phyloP scores from a whole-genome alignment of 2,329 filamentous ascomycete species.

The Hymenotorrendiella dingleyae region DNA sequence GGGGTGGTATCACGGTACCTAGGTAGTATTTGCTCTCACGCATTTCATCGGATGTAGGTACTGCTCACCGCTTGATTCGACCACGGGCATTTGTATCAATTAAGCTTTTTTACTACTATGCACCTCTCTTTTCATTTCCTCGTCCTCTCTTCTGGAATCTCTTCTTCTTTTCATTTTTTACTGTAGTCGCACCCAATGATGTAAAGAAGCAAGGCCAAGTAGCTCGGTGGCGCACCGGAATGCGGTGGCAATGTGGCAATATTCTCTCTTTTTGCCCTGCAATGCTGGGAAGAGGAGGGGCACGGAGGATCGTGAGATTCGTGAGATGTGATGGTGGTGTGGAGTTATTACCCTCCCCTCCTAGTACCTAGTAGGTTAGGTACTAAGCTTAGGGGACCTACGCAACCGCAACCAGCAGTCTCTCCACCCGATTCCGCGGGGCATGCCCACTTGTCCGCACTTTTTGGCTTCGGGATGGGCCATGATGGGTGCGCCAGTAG shows the following conservation, averaged over 20 bases:
- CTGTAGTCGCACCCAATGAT: background rate
- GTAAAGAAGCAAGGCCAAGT: background rate
- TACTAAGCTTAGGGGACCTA: too few relatives aligned
- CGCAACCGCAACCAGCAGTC: too few relatives aligned
- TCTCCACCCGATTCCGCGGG: too few relatives aligned
- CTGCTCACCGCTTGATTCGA: slow-evolving; percentile 2
- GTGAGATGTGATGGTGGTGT: slow-evolving; percentile 5
- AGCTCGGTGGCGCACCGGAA: background rate
- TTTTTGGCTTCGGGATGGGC: too few relatives aligned
- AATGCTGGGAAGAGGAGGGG: background rate
- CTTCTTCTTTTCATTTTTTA: background rate
- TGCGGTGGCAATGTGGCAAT: too few relatives aligned
- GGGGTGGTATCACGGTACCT: too few relatives aligned
- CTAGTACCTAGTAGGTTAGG: background rate
- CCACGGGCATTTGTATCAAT: background rate
- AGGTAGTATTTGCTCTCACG: too few relatives aligned
- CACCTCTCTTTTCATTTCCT: background rate
- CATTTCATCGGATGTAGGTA: too few relatives aligned
- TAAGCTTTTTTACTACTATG: background rate
- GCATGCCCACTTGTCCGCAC: too few relatives aligned
- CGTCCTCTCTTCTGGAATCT: background rate
- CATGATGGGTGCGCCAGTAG: too few relatives aligned
- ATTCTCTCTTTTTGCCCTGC: too few relatives aligned
- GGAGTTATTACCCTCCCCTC: background rate
- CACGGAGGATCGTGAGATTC: slow-evolving; percentile 1